phyloP scores from a whole-genome alignment of 164 flowering plant species.

The Pachysandra terminalis region DNA sequence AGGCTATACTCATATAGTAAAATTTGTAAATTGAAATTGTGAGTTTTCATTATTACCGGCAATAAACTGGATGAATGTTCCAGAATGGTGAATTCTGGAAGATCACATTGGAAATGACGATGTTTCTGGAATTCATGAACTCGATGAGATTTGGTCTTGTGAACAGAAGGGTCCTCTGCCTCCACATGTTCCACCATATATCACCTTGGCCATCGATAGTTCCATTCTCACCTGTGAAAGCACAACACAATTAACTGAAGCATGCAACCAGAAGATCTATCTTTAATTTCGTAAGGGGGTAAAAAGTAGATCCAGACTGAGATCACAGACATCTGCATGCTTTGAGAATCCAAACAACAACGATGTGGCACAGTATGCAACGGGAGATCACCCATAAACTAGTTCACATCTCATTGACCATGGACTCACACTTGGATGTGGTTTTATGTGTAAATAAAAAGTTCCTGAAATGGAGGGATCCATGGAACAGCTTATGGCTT shows the following conservation, averaged over 20 bases:
- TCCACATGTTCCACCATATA: conserved; percentile 99
- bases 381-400: too few relatives aligned
- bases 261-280: not conserved
- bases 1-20: not conserved
- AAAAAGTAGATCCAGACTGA: not conserved
- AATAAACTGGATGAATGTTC: conserved; percentile 96
- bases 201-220: conserved; percentile 97
- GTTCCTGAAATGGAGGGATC: not conserved
- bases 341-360: not conserved
- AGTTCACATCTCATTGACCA: not conserved
- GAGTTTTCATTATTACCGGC: conserved; percentile 50
- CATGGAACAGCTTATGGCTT: not conserved
- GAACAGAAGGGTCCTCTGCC: conserved; percentile 58
- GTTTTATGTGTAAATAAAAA: not conserved
- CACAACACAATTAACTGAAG: not conserved
- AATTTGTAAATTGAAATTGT: not conserved
- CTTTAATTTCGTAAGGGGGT: not conserved
- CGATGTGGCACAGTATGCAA: not conserved
- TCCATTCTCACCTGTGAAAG: conserved; percentile 84
- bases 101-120: conserved; percentile 80
- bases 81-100: conserved; percentile 90
- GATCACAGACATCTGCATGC: not conserved
- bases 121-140: conserved; percentile 64
- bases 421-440: not conserved
- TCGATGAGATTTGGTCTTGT: conserved; percentile 92